Conservation (phyloP, 1,284 basidiomycete species). For the Anthracocystis setariae region DNA sequence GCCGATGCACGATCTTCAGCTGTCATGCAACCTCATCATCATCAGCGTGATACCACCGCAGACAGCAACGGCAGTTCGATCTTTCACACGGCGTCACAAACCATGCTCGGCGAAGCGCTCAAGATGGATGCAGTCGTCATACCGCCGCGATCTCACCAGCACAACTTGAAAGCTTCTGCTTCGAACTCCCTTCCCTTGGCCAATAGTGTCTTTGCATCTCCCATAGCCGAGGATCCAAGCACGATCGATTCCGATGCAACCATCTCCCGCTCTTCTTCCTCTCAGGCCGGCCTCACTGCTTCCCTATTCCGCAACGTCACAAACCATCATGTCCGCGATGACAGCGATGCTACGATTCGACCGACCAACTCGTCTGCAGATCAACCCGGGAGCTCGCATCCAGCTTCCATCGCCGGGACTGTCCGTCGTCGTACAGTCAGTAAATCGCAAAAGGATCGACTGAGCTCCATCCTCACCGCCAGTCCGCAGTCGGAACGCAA, state of each 20-base stretch:
- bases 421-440: conserved; percentile 18
- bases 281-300: conserved; percentile 13
- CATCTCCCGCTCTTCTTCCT: conserved; percentile 24
- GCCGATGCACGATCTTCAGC: conserved; percentile 24
- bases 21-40: conserved; percentile 7
- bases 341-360: conserved; percentile 46
- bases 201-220: neutral
- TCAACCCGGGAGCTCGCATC: neutral
- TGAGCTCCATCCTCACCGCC: conserved; percentile 44
- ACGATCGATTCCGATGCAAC: conserved; percentile 19
- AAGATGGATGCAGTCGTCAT: conserved; percentile 46
- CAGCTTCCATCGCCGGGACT: conserved; percentile 4
- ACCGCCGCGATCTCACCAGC: conserved; percentile 10
- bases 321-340: conserved; percentile 32
- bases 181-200: conserved; percentile 10
- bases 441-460: conserved; percentile 15
- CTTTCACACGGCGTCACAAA: conserved; percentile 31
- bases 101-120: conserved; percentile 38
- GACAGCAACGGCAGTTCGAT: conserved; percentile 15
- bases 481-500: conserved; percentile 20
- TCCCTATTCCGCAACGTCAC: conserved; percentile 2
- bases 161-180: conserved; percentile 7
- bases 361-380: conserved; percentile 17
- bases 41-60: conserved; percentile 11
- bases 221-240: neutral